Conservation (phyloP, 345 rosid genomes). For the Reutealis trisperma region DNA sequence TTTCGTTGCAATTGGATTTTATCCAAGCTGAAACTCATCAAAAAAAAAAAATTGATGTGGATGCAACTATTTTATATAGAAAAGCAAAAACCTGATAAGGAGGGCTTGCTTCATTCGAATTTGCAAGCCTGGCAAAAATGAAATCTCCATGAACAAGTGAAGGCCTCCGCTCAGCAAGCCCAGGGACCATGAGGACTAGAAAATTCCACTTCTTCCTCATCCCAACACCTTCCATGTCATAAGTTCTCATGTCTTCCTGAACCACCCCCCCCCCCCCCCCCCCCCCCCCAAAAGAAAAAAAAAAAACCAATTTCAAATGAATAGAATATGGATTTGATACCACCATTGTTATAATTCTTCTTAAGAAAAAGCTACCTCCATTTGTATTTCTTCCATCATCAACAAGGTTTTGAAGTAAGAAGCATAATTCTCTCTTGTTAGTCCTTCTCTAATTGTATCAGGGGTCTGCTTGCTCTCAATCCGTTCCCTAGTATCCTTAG, state of each 20-base stretch:
- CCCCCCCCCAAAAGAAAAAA: too few species aligned
- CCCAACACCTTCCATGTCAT: slow-evolving; percentile 66
- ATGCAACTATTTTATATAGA: not conserved
- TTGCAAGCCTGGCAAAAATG: slow-evolving; percentile 54
- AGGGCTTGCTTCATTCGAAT: slow-evolving; percentile 21
- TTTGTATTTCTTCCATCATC: slow-evolving; percentile 79
- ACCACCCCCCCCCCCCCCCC: too few species aligned
- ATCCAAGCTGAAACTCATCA: not conserved
- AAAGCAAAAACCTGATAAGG: slow-evolving; percentile 53
- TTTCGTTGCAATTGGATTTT: not conserved
- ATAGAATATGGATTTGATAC: not conserved
- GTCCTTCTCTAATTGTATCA: slow-evolving; percentile 43
- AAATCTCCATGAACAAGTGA: slow-evolving; percentile 80
- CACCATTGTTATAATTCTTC: not conserved
- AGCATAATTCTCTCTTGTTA: slow-evolving; percentile 51
- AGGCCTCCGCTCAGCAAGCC: slow-evolving; percentile 93
- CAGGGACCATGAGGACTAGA: slow-evolving; percentile 70
- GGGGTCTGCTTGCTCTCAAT: slow-evolving; percentile 63
- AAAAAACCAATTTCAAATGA: not conserved
- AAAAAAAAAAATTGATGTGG: not conserved
- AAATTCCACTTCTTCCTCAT: slow-evolving; percentile 61
- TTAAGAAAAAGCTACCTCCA: slow-evolving; percentile 53
- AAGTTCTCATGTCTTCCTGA: slow-evolving; percentile 78
- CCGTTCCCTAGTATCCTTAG: slow-evolving; percentile 58
- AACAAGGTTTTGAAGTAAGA: slow-evolving; percentile 59